Conservation (phyloP, 208 protist genomes). For the Leishmania braziliensis region DNA sequence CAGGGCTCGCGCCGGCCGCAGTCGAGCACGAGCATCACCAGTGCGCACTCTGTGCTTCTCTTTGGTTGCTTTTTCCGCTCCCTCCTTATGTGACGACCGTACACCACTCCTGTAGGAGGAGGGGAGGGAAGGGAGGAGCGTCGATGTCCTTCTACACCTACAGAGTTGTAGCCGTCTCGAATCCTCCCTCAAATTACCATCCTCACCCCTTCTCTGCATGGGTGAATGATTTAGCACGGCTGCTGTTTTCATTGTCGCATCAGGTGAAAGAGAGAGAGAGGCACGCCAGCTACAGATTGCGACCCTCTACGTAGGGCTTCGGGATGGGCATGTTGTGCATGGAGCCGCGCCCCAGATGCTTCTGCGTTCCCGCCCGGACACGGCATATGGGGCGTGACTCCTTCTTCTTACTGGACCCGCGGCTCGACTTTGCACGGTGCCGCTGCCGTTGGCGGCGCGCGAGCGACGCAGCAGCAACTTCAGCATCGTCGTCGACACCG, state of each 20-base stretch:
- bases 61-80: neutral
- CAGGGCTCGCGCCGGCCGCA: neutral
- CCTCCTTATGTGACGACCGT: neutral
- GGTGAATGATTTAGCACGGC: neutral
- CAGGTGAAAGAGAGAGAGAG: constrained; percentile 14
- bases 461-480: neutral
- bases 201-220: neutral
- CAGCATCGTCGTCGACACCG: neutral
- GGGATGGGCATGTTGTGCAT: constrained; percentile 83
- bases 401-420: constrained; percentile 5
- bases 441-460: neutral
- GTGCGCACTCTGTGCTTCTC: neutral
- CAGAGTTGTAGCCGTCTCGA: neutral
- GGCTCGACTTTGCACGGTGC: neutral
- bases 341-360: constrained; percentile 71
- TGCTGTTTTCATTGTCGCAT: neutral
- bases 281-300: constrained; percentile 32
- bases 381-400: constrained; percentile 1
- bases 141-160: neutral
- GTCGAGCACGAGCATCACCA: neutral
- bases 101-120: neutral
- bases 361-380: constrained; percentile 47
- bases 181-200: neutral
- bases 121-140: neutral
- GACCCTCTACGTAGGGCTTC: constrained; percentile 79